Base-by-base conservation (phyloP, 257 asterid genomes). In the Solanum rostratum region DNA sequence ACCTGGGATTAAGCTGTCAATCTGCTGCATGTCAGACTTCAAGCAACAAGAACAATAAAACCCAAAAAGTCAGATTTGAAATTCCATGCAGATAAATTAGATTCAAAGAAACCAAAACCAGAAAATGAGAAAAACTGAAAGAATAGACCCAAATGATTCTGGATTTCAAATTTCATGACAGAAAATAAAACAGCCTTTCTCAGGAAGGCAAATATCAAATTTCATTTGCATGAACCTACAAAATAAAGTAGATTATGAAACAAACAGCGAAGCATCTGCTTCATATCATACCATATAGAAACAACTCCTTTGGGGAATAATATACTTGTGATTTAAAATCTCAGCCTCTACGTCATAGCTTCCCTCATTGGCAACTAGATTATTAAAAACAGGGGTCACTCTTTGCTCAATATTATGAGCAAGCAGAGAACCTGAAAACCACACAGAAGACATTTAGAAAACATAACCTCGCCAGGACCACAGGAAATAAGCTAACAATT, bases 11-110 rank as follows among this genome's bases (percentile, higher is more conserved):
- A 96, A 83, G 89, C 89, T 90, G 86, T 84, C 93, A 84, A 93
- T 88, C 88, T 91, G 90, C 89, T 65, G 83, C 89, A 93, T 82
- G 86, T 96, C 97, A 82, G 97, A 95, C 99, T 96, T 92, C 92
- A 87, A 81, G 66, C 60, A 69, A 86, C 74, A 86, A 85, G 85
- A 60, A 52, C 86, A 87, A 85, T 52, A 73, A 86, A 87, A 57
- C 70, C 37, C 43, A 39, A 71, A 71, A 41, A 87, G 45, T 11
- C 27, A 46, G 84, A 49, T 49, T 49, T 49, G 41, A 45, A 2
- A 49, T 87, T 27, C 85, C 88, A 80, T 49, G 81, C 70, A 85
- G 45, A 37, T 46, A 81, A 87, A 37, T 62, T 8, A 33, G 68
- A 41, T 78, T 71, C 50, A 59, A 53, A 69, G 84, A 71, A 57